Evolutionary conservation across 345 rosid species (phyloP).

Genomic region (Noccaea caerulescens): DNA sequence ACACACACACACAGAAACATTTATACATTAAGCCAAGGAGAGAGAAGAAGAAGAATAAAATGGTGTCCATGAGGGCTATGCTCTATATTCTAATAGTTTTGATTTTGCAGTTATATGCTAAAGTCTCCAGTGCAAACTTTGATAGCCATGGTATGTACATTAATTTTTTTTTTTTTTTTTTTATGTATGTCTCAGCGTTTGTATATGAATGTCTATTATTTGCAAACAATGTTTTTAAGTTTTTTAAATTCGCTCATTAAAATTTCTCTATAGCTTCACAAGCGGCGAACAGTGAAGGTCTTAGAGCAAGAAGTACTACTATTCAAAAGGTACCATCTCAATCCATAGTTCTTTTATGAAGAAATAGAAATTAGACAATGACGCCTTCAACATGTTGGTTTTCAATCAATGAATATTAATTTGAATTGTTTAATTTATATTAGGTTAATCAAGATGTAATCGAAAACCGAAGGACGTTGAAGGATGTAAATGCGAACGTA

Average conservation of each 20-base stretch:
- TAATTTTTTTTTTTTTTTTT: no score
- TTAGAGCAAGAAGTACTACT: slow-evolving; percentile 1
- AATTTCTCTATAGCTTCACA: slow-evolving; percentile 15
- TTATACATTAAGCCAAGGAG: slow-evolving; percentile 11
- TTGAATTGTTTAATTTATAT: not conserved
- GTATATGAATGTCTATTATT: slow-evolving; percentile 3
- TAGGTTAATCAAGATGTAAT: slow-evolving; percentile 24
- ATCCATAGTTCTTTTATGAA: not conserved
- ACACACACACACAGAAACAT: not conserved
- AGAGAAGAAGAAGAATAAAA: slow-evolving; percentile 13
- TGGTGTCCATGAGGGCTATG: slow-evolving; percentile 33
- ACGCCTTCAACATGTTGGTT: slow-evolving; percentile 6
- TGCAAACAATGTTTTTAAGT: not conserved
- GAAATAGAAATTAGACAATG: not conserved
- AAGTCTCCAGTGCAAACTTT: slow-evolving; percentile 32
- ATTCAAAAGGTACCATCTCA: slow-evolving; percentile 25
- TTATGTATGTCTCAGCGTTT: not conserved
- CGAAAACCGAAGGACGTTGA: slow-evolving; percentile 31
- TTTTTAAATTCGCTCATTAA: not conserved
- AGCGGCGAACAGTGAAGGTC: not conserved
- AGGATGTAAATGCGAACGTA: slow-evolving; percentile 15
- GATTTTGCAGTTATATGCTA: slow-evolving; percentile 30
- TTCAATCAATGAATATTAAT: not conserved
- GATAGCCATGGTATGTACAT: slow-evolving; percentile 20
- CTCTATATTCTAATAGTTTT: slow-evolving; percentile 34